These are phyloP conservation scores for Mucor ambiguus DNA, from an alignment of 371 early-diverging fungal species.

Conservation along the genomic window DNA sequence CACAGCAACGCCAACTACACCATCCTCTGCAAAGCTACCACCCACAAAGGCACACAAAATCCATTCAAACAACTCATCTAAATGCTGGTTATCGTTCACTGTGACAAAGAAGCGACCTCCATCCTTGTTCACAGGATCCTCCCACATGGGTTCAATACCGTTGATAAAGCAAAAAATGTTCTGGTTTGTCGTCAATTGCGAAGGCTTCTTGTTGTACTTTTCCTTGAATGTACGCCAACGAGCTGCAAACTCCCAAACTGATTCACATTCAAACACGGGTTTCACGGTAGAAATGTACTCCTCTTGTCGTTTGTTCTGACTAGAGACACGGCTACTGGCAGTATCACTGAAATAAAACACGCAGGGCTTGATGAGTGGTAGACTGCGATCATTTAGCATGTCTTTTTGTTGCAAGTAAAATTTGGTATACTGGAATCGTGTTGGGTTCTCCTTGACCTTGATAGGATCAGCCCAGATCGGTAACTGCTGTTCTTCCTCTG, in stretches of 20 bases:
- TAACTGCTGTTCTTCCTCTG: not conserved
- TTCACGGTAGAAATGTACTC: constrained; percentile 52
- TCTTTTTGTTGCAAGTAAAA: constrained; percentile 29
- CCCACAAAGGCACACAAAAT: constrained; percentile 56
- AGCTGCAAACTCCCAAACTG: constrained; percentile 56
- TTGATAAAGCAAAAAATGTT: constrained; percentile 60
- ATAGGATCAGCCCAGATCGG: constrained; percentile 48
- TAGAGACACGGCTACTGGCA: constrained; percentile 11
- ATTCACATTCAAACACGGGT: constrained; percentile 50
- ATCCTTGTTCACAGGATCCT: constrained; percentile 53
- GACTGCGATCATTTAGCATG: constrained; percentile 11
- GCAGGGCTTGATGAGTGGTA: constrained; percentile 30
- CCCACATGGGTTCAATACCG: constrained; percentile 65
- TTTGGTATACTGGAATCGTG: constrained; percentile 27
- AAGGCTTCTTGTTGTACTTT: constrained; percentile 33
- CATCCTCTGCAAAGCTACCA: constrained; percentile 40
- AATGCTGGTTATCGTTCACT: not conserved
- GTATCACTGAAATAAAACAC: constrained; percentile 58
- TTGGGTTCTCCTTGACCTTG: constrained; percentile 37
- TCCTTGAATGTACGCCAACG: constrained; percentile 57
- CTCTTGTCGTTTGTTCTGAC: constrained; percentile 32
- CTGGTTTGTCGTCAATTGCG: constrained; percentile 48
- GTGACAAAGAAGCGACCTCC: constrained; percentile 53
- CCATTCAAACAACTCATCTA: constrained; percentile 58
- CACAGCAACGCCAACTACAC: constrained; percentile 45